Evolutionary conservation across 2,329 filamentous ascomycete species (phyloP).

Genomic region (Cercospora sp.): DNA sequence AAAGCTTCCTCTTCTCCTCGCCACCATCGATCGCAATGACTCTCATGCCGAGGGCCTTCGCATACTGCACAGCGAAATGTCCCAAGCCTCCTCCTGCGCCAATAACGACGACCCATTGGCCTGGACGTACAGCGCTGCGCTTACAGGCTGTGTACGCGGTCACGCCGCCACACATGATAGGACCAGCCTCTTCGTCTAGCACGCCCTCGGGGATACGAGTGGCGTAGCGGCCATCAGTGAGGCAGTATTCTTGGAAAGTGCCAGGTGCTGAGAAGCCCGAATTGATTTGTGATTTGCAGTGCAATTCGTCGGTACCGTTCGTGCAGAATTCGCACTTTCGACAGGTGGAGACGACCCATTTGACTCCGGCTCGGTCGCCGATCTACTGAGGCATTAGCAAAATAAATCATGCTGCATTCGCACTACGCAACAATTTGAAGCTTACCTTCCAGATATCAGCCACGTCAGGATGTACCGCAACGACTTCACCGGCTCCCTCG

Average conservation of each 20-base stretch:
- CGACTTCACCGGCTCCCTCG: constrained; percentile 37
- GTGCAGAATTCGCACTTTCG: constrained; percentile 38
- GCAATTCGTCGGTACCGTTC: constrained; percentile 41
- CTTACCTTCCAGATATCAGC: constrained; percentile 32
- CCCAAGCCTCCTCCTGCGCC: constrained; percentile 41
- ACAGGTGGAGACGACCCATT: constrained; percentile 36
- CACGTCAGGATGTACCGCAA: constrained; percentile 32
- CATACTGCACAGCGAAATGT: constrained; percentile 38
- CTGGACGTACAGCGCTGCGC: constrained; percentile 40
- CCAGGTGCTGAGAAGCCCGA: constrained; percentile 43
- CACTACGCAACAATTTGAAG: background rate
- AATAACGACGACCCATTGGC: constrained; percentile 44
- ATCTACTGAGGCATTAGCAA: background rate
- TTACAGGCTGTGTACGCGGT: constrained; percentile 40
- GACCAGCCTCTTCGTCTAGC: constrained; percentile 41
- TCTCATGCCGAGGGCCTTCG: constrained; percentile 40
- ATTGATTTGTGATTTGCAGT: constrained; percentile 42
- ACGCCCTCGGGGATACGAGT: constrained; percentile 43
- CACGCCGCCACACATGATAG: constrained; percentile 45
- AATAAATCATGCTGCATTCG: too few species aligned
- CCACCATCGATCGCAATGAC: constrained; percentile 45
- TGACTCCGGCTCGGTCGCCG: constrained; percentile 40
- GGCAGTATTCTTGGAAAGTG: constrained; percentile 43
- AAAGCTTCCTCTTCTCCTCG: constrained; percentile 41
- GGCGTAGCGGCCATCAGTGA: constrained; percentile 42